phyloP scores from a whole-genome alignment of 2,329 filamentous ascomycete genomes.

The Clathrospora elynae region DNA sequence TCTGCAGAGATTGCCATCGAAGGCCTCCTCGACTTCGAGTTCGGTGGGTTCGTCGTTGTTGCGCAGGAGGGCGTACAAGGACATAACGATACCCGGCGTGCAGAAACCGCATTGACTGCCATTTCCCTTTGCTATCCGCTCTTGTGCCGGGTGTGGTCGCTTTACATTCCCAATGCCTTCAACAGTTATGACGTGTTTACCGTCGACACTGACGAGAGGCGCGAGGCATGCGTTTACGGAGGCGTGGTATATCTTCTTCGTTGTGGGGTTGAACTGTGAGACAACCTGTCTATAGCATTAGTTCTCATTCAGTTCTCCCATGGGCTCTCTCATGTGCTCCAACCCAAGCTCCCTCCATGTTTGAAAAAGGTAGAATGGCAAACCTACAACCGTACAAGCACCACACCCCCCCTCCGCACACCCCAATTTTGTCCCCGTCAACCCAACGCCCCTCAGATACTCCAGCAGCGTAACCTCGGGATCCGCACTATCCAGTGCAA shows the following conservation, averaged over 20 bases:
- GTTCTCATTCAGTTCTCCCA: background rate
- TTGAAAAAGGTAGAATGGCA: slow-evolving; percentile 5
- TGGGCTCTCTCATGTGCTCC: background rate
- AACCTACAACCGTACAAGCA: slow-evolving; percentile 82
- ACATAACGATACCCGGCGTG: slow-evolving; percentile 97
- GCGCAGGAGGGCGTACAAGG: slow-evolving; percentile 86
- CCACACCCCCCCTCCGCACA: slow-evolving; percentile 97
- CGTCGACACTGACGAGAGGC: slow-evolving; percentile 88
- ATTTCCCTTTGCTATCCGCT: slow-evolving; percentile 87
- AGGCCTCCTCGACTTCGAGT: slow-evolving; percentile 90
- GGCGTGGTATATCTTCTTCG: slow-evolving; percentile 91
- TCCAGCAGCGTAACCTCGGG: slow-evolving; percentile 91
- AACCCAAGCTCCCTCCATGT: background rate
- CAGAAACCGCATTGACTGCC: slow-evolving; percentile 96
- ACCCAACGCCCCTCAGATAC: slow-evolving; percentile 87
- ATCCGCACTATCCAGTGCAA: slow-evolving; percentile 83
- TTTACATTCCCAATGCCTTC: slow-evolving; percentile 93
- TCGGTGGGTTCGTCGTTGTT: slow-evolving; percentile 80
- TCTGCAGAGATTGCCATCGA: slow-evolving; percentile 93
- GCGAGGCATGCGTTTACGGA: slow-evolving; percentile 96
- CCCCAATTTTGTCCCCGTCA: slow-evolving; percentile 95
- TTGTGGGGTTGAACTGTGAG: slow-evolving; percentile 91
- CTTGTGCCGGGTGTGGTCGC: slow-evolving; percentile 84
- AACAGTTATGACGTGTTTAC: slow-evolving; percentile 97
- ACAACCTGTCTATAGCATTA: slow-evolving; percentile 62